Evolutionary conservation across 1,284 basidiomycete species (phyloP).

Genomic region (Cutaneotrichosporon sp.): DNA sequence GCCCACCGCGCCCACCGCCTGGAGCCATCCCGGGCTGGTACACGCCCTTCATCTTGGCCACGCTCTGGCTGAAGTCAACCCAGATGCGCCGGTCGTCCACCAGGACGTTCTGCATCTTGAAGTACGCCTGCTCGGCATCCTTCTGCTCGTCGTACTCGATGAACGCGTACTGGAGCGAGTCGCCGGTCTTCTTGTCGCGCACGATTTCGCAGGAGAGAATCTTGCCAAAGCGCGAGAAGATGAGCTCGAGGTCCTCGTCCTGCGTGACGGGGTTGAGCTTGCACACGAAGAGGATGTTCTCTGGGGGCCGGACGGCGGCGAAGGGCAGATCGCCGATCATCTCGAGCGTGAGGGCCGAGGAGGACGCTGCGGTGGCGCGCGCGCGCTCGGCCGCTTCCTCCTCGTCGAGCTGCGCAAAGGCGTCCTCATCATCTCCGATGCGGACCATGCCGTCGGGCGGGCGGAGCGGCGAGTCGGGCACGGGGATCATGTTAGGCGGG

Average conservation of each 20-base stretch:
- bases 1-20: slow-evolving; percentile 32
- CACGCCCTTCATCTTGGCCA: slow-evolving; percentile 61
- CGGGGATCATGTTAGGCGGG: slow-evolving; percentile 69
- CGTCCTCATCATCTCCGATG: slow-evolving; percentile 89
- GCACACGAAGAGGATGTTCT: slow-evolving; percentile 98
- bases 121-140: slow-evolving; percentile 95
- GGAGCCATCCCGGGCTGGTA: slow-evolving; percentile 33
- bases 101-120: slow-evolving; percentile 99
- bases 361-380: slow-evolving; percentile 80
- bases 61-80: slow-evolving; percentile 97
- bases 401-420: slow-evolving; percentile 63
- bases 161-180: slow-evolving; percentile 96
- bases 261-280: slow-evolving; percentile 94
- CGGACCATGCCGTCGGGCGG: slow-evolving; percentile 74
- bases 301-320: slow-evolving; percentile 94
- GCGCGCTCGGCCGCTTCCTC: slow-evolving; percentile 78
- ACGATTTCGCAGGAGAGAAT: slow-evolving; percentile 99
- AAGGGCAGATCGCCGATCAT: slow-evolving; percentile 99
- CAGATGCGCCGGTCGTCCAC: slow-evolving; percentile 99
- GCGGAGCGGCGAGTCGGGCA: slow-evolving; percentile 67
- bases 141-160: slow-evolving; percentile 95
- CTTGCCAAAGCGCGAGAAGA: slow-evolving; percentile 91
- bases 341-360: slow-evolving; percentile 93
- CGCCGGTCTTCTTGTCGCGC: slow-evolving; percentile 90
- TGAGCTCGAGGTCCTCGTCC: slow-evolving; percentile 95